These are phyloP conservation scores for Xylaria nigripes DNA, from an alignment of 495 filamentous ascomycete genomes.

Conservation along the genomic window DNA sequence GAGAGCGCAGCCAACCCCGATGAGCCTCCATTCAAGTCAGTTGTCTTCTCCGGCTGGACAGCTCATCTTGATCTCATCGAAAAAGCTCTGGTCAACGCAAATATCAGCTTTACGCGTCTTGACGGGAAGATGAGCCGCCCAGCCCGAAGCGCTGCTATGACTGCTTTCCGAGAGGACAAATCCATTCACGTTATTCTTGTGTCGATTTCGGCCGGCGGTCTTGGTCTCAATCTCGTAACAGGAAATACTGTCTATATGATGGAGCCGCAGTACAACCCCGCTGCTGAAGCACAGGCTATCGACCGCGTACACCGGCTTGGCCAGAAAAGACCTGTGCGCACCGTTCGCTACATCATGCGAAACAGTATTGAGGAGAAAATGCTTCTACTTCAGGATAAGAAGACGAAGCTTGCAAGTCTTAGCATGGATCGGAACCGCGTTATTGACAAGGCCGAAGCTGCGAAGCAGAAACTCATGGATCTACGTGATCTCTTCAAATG, in stretches of 20 bases:
- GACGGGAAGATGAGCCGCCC: conserved; percentile 78
- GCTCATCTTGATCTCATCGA: conserved; percentile 90
- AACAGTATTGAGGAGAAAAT: conserved; percentile 93
- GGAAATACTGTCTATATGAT: conserved; percentile 87
- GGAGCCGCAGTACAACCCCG: conserved; percentile 97
- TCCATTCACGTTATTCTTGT: conserved; percentile 73
- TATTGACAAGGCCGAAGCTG: conserved; percentile 64
- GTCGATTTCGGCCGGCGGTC: conserved; percentile 84
- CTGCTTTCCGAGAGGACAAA: conserved; percentile 65
- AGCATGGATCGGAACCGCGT: conserved; percentile 57
- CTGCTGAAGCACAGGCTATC: conserved; percentile 86
- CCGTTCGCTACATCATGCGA: conserved; percentile 78
- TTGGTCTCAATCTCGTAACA: conserved; percentile 83
- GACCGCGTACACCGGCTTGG: conserved; percentile 92
- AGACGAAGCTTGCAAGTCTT: conserved; percentile 77
- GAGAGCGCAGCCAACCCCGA: conserved; percentile 50
- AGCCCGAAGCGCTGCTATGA: conserved; percentile 62
- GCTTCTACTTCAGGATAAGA: conserved; percentile 78
- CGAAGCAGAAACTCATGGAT: conserved; percentile 69
- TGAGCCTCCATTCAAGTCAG: conserved; percentile 70
- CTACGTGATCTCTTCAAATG: conserved; percentile 75
- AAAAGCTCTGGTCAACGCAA: conserved; percentile 61
- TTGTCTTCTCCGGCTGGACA: conserved; percentile 92
- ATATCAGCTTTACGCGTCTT: conserved; percentile 66
- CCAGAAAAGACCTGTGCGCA: conserved; percentile 75